phyloP scores from a whole-genome alignment of 371 early-diverging fungal species.

The Synchytrium microbalum region DNA sequence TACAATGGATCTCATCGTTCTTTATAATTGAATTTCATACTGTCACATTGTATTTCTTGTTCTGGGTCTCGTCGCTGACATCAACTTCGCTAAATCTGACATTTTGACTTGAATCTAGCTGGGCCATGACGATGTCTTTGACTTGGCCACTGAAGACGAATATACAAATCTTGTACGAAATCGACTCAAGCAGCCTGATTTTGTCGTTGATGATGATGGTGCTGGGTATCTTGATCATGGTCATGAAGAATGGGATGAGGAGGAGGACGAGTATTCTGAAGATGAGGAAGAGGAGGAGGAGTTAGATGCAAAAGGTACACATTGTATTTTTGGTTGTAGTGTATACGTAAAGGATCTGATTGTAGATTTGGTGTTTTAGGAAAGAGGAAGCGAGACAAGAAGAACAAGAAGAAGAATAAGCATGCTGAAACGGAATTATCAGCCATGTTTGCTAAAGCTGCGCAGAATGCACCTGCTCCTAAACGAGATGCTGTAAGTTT shows the following conservation, averaged over 20 bases:
- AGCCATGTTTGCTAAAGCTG: background rate
- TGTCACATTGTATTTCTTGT: too few relatives aligned
- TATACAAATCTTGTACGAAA: slow-evolving; percentile 30
- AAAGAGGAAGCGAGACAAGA: slow-evolving; percentile 2
- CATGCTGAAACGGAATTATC: background rate
- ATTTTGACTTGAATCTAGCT: too few relatives aligned
- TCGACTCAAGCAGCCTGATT: slow-evolving; percentile 49
- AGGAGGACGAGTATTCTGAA: slow-evolving; percentile 13
- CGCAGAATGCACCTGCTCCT: background rate
- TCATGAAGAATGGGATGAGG: slow-evolving; percentile 48
- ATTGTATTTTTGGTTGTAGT: background rate
- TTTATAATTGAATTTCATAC: too few relatives aligned
- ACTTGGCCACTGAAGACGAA: slow-evolving; percentile 52
- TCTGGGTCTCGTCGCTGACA: too few relatives aligned
- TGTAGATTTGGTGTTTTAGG: background rate
- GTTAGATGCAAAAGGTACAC: slow-evolving; percentile 6
- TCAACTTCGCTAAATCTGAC: too few relatives aligned
- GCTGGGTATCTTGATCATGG: slow-evolving; percentile 71
- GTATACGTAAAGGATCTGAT: background rate
- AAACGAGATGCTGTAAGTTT: background rate
- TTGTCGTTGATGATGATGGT: slow-evolving; percentile 82
- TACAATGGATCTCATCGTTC: too few relatives aligned
- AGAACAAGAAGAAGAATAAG: slow-evolving; percentile 2
- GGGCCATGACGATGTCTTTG: too few relatives aligned
- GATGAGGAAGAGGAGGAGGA: slow-evolving; percentile 23